These are phyloP conservation scores for Balakata baccata DNA, from an alignment of 345 rosid species.

Conservation along the genomic window DNA sequence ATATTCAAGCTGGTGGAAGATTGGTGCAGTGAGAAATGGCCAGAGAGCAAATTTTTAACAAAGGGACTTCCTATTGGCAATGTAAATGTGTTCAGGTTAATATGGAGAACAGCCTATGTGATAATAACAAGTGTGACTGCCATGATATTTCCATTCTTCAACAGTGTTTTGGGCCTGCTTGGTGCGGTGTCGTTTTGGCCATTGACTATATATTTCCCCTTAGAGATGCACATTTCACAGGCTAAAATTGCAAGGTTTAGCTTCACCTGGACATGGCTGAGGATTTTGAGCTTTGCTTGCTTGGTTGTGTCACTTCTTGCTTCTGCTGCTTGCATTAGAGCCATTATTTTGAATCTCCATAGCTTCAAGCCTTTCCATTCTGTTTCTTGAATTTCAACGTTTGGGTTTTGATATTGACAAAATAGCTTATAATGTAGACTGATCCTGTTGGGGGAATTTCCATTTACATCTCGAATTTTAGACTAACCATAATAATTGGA, in stretches of 20 bases:
- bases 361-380: conserved; percentile 20
- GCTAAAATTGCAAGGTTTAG: conserved; percentile 7
- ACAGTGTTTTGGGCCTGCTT: conserved; percentile 21
- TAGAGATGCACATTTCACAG: conserved; percentile 18
- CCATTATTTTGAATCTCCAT: conserved; percentile 5
- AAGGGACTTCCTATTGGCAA: not conserved
- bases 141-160: conserved; percentile 22
- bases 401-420: too few species aligned
- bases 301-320: conserved; percentile 15
- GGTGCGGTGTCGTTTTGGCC: conserved; percentile 22
- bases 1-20: conserved; percentile 14
- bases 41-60: conserved; percentile 12
- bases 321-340: conserved; percentile 20
- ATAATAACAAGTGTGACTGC: not conserved
- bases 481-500: too few species aligned
- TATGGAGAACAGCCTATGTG: conserved; percentile 15
- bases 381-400: not conserved
- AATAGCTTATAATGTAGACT: too few species aligned
- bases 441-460: too few species aligned
- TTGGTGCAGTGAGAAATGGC: not conserved
- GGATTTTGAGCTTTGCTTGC: conserved; percentile 18
- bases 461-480: too few species aligned
- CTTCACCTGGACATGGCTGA: conserved; percentile 20
- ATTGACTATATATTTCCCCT: conserved; percentile 17
- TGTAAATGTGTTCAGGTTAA: not conserved